Percentiles rank a stretch among this genome's conserved stretches.
These are phyloP conservation scores for Astrothelium macrocarpum DNA, from an alignment of 495 filamentous ascomycete genomes.

Conservation along the genomic window DNA sequence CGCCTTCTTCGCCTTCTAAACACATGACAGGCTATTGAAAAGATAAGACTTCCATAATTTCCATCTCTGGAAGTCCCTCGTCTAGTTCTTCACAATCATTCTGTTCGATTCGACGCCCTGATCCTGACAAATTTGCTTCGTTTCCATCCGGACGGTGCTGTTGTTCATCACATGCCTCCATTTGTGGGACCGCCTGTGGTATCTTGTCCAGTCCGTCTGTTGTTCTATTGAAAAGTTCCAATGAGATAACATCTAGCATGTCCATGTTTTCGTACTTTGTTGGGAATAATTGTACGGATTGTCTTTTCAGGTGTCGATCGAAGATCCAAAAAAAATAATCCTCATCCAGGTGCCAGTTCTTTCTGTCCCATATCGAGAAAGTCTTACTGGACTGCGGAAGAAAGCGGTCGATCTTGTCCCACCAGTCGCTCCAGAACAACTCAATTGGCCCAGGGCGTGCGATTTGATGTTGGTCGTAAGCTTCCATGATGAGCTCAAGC, in stretches of 20 bases:
- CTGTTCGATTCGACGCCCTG: not conserved
- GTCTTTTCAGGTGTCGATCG: not conserved
- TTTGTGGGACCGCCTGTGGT: slow-evolving; percentile 2
- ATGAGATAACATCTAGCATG: slow-evolving; percentile 3
- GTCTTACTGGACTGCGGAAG: slow-evolving; percentile 1
- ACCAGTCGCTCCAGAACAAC: slow-evolving; percentile 6
- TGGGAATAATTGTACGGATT: not conserved
- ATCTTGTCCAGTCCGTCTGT: not conserved
- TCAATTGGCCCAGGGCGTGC: slow-evolving; percentile 2
- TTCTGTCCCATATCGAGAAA: slow-evolving; percentile 2
- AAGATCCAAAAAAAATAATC: not conserved
- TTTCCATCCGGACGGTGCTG: not conserved
- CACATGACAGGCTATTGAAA: slow-evolving; percentile 2
- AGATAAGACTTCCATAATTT: not conserved
- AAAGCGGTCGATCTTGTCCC: slow-evolving; percentile 2
- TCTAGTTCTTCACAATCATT: not conserved
- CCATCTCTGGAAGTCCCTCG: not conserved
- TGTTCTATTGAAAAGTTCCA: slow-evolving; percentile 7
- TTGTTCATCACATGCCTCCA: slow-evolving; percentile 1
- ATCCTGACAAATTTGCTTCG: not conserved
- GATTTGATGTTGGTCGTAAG: slow-evolving; percentile 5
- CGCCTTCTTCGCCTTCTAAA: not conserved
- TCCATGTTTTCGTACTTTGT: not conserved
- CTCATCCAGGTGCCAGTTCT: not conserved
- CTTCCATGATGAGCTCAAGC: slow-evolving; percentile 5